Evolutionary conservation across 306 rosid species (phyloP).

Genomic region (Clitoria ternatea): DNA sequence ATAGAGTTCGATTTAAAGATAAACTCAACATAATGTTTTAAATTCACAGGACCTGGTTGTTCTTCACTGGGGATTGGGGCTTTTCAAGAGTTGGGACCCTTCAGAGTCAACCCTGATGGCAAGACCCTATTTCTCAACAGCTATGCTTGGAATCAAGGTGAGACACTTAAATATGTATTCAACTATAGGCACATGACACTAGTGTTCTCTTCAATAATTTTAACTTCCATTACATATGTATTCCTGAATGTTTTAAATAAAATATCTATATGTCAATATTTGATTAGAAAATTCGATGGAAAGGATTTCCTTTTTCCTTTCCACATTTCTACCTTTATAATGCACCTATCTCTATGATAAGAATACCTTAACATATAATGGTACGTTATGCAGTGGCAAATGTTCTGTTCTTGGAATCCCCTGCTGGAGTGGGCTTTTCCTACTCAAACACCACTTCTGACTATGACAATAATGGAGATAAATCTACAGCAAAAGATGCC

Average conservation of each 20-base stretch:
- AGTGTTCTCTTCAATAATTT: no score
- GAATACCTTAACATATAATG: neutral
- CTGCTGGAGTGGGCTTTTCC: conserved; percentile 65
- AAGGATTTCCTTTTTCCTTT: no score
- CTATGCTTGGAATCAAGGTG: conserved; percentile 48
- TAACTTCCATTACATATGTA: no score
- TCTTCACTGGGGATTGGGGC: conserved; percentile 59
- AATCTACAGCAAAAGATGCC: conserved; percentile 38
- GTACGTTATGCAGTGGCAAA: conserved; percentile 47
- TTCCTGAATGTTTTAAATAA: no score
- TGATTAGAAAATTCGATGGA: no score
- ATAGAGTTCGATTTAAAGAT: neutral
- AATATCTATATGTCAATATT: no score
- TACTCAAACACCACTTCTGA: conserved; percentile 48
- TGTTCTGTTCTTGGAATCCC: conserved; percentile 58
- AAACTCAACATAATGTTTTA: neutral
- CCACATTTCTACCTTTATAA: neutral
- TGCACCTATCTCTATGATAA: neutral
- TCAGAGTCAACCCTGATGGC: conserved; percentile 43
- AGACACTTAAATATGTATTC: no score
- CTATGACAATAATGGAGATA: conserved; percentile 36
- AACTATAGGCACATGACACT: no score
- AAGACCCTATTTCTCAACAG: conserved; percentile 35
- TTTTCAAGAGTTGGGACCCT: conserved; percentile 62
- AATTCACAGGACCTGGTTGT: conserved; percentile 31